Percentiles rank a stretch among this genome's conserved stretches.
Conservation (phyloP, 2,329 filamentous ascomycete species). For the Xylariaceae sp. region DNA sequence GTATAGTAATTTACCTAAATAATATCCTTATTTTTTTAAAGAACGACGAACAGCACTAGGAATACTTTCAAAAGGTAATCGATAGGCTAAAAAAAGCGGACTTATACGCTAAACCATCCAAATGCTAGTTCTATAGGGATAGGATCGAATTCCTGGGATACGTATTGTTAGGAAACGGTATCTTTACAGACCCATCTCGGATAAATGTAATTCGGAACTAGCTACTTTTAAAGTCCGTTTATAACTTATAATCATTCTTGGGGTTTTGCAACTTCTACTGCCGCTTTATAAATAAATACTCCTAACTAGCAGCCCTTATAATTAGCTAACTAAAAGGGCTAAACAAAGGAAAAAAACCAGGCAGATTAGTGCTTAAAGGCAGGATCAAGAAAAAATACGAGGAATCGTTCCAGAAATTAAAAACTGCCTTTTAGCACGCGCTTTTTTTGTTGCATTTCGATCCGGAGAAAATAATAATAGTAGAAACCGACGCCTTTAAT, state of each 20-base stretch:
- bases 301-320: not conserved
- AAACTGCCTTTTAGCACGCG: not conserved
- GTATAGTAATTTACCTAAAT: not conserved
- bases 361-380: not conserved
- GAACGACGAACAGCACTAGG: not conserved
- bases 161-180: not conserved
- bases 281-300: not conserved
- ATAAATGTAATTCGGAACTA: not conserved
- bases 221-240: not conserved
- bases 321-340: not conserved
- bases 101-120: not conserved
- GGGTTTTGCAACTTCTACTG: not conserved
- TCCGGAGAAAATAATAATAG: no score
- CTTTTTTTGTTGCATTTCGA: not conserved
- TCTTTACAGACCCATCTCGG: not conserved
- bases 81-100: not conserved
- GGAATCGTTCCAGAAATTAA: not conserved
- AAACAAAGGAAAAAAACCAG: not conserved
- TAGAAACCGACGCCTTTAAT: no score
- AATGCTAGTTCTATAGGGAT: not conserved
- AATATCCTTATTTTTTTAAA: not conserved
- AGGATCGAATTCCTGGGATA: not conserved
- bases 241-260: not conserved
- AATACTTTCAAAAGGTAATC: not conserved
- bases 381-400: not conserved